These are phyloP conservation scores for Castanospermum australe DNA, from an alignment of 306 rosid genomes.

Conservation along the genomic window DNA sequence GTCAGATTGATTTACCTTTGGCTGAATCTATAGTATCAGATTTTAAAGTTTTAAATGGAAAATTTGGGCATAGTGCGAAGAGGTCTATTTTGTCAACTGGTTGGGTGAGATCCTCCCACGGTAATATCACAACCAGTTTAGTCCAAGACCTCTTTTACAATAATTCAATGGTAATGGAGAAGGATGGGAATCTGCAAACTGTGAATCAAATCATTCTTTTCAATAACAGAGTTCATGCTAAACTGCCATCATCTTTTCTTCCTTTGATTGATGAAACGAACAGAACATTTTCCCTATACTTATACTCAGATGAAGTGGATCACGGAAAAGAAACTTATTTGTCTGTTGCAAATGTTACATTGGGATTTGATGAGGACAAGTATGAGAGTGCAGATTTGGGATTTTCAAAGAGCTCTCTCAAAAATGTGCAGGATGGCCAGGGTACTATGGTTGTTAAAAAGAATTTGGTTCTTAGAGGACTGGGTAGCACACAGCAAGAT, in stretches of 20 bases:
- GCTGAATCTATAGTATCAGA: constrained; percentile 41
- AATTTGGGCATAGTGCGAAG: constrained; percentile 49
- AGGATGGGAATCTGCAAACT: constrained; percentile 50
- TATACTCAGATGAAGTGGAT: constrained; percentile 37
- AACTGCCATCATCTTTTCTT: constrained; percentile 28
- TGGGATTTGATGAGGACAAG: constrained; percentile 58
- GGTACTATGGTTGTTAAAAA: constrained; percentile 56
- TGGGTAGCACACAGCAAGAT: constrained; percentile 71
- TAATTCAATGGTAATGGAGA: constrained; percentile 56
- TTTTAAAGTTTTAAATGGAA: constrained; percentile 69
- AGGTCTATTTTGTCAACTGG: constrained; percentile 63
- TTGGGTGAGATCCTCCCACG: constrained; percentile 75
- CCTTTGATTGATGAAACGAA: constrained; percentile 34
- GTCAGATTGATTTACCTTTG: constrained; percentile 46
- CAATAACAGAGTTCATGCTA: constrained; percentile 42
- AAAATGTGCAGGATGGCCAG: constrained; percentile 68
- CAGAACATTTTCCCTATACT: constrained; percentile 49
- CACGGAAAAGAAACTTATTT: constrained; percentile 33
- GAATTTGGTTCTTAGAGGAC: constrained; percentile 54
- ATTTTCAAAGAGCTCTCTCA: constrained; percentile 49
- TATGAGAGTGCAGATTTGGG: constrained; percentile 28
- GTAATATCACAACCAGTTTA: constrained; percentile 61
- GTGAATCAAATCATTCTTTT: constrained; percentile 60
- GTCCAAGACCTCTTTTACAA: constrained; percentile 53
- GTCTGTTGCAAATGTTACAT: constrained; percentile 43